Conservation (phyloP, 1,139 yeast species). For the Hanseniaspora gamundiae region DNA sequence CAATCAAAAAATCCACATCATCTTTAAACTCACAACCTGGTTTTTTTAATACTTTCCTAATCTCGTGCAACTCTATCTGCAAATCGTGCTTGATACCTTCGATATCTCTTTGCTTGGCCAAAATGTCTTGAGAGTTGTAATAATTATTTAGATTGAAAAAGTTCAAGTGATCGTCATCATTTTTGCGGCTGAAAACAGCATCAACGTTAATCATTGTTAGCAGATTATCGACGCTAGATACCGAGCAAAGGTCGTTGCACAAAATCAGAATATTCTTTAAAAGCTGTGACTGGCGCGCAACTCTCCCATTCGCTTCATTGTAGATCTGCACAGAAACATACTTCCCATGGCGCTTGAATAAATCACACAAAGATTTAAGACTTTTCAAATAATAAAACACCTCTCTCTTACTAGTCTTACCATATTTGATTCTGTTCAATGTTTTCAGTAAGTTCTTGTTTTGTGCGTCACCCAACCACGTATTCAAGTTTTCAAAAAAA, state of each 20-base stretch:
- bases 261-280: constrained; percentile 24
- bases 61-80: constrained; percentile 36
- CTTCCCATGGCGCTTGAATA: constrained; percentile 22
- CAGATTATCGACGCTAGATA: constrained; percentile 21
- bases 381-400: constrained; percentile 46
- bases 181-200: constrained; percentile 41
- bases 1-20: constrained; percentile 61
- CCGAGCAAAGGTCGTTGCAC: constrained; percentile 15
- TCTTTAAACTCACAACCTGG: constrained; percentile 48
- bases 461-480: constrained; percentile 29
- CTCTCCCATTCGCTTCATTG: constrained; percentile 13
- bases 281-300: constrained; percentile 20
- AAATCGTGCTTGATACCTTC: constrained; percentile 31
- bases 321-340: constrained; percentile 16
- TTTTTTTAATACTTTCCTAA: constrained; percentile 38
- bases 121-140: constrained; percentile 32
- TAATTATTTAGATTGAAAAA: constrained; percentile 39
- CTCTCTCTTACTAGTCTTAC: constrained; percentile 52
- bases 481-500: constrained; percentile 41
- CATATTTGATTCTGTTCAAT: constrained; percentile 58
- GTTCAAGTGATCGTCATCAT: constrained; percentile 34
- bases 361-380: constrained; percentile 28
- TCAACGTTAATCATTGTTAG: constrained; percentile 45
- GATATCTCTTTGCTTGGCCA: constrained; percentile 32
- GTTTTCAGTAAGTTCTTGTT: constrained; percentile 56